Conservation (phyloP, 2,329 filamentous ascomycete species). For the Coniochaeta sp. region DNA sequence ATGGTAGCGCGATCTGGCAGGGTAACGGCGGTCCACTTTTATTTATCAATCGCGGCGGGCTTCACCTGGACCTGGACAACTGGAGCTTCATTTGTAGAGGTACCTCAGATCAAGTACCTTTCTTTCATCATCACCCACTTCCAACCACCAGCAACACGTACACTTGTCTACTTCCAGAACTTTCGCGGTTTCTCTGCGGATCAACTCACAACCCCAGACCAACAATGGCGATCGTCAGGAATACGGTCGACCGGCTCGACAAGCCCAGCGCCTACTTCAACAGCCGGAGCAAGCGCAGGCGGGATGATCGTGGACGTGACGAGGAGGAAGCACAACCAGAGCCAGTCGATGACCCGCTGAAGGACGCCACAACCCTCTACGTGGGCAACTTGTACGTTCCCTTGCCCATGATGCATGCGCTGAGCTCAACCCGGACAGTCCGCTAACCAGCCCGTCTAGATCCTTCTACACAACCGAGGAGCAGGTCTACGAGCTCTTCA, state of each 20-base stretch:
- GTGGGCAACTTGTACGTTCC: constrained; percentile 89
- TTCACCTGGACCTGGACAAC: not conserved
- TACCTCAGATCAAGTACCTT: not conserved
- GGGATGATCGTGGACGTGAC: constrained; percentile 54
- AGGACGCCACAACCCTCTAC: constrained; percentile 88
- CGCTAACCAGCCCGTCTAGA: constrained; percentile 32
- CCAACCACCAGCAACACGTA: not conserved
- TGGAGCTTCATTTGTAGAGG: not conserved
- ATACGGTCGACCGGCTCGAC: constrained; percentile 87
- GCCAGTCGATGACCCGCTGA: constrained; percentile 71
- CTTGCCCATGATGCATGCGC: too few relatives aligned
- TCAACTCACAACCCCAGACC: too few relatives aligned
- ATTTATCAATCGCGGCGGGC: not conserved
- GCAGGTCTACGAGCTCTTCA: constrained; percentile 95
- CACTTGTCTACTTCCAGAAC: too few relatives aligned
- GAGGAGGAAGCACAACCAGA: constrained; percentile 39
- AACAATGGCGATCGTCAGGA: constrained; percentile 35
- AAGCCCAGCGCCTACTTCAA: constrained; percentile 91
- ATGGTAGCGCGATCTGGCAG: not conserved
- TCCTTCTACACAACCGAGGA: constrained; percentile 99
- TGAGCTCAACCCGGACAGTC: too few relatives aligned
- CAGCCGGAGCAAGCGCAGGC: constrained; percentile 70
- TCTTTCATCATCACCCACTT: not conserved
- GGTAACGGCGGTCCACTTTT: not conserved
- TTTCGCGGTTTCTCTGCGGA: too few relatives aligned